Percentiles rank a stretch among this genome's conserved stretches.
These are phyloP conservation scores for Macrolepiota dolichaula DNA, from an alignment of 768 basidiomycete species.

Conservation along the genomic window DNA sequence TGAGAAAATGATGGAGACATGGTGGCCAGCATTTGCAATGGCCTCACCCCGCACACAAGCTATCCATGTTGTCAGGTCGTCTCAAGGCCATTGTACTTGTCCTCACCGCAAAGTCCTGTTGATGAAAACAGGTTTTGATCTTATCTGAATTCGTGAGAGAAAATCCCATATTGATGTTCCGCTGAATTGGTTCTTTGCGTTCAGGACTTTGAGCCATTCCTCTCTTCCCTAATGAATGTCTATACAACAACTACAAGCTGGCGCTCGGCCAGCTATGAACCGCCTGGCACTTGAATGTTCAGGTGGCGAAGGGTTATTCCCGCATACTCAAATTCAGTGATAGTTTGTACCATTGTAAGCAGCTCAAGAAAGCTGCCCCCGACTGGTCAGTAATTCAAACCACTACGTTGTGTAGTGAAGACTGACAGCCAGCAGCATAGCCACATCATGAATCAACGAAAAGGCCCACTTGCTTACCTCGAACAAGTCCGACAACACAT, in stretches of 20 bases:
- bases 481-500: too few species aligned
- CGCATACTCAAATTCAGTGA: slow-evolving; percentile 96
- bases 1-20: background rate
- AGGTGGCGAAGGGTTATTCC: slow-evolving; percentile 96
- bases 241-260: too few species aligned
- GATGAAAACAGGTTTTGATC: slow-evolving; percentile 91
- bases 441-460: too few species aligned
- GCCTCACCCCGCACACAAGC: background rate
- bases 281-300: slow-evolving; percentile 82
- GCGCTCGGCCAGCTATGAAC: too few species aligned
- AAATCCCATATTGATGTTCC: slow-evolving; percentile 8
- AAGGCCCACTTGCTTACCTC: too few species aligned
- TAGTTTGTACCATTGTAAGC: too few species aligned
- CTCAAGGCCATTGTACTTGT: slow-evolving; percentile 98
- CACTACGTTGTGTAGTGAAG: too few species aligned
- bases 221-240: too few species aligned
- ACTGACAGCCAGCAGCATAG: too few species aligned
- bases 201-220: too few species aligned
- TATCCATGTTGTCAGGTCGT: slow-evolving; percentile 73
- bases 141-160: slow-evolving; percentile 83
- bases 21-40: background rate
- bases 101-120: slow-evolving; percentile 86
- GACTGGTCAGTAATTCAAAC: slow-evolving; percentile 78
- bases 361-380: too few species aligned
- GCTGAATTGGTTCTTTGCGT: slow-evolving; percentile 28